These are phyloP conservation scores for Pseudogymnoascus sp. DNA, from an alignment of 2,329 filamentous ascomycete species.

Conservation along the genomic window DNA sequence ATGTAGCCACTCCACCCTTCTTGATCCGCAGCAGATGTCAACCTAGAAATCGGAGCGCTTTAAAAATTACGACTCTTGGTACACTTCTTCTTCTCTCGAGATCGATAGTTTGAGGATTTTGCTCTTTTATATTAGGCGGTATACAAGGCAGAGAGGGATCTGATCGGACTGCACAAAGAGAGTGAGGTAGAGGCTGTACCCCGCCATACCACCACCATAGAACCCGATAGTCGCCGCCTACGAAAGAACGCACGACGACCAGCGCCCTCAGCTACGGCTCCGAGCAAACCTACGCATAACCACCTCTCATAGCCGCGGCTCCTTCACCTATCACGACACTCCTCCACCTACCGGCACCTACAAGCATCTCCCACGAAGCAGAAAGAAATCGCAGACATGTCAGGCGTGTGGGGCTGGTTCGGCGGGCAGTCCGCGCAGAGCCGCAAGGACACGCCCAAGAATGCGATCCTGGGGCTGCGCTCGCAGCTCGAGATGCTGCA, in stretches of 20 bases:
- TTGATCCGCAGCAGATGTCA: no score
- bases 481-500: conserved; percentile 94
- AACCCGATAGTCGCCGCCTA: neutral
- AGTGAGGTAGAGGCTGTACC: neutral
- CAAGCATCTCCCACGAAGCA: neutral
- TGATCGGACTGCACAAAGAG: neutral
- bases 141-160: no score
- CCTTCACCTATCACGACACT: neutral
- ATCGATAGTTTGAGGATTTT: no score
- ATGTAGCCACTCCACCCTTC: neutral
- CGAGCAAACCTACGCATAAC: no score
- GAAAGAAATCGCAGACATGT: conserved; percentile 39
- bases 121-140: no score
- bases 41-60: no score
- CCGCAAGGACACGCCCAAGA: conserved; percentile 91
- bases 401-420: conserved; percentile 79
- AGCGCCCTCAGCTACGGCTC: no score
- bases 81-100: no score
- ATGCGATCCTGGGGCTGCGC: conserved; percentile 83
- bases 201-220: neutral
- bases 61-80: no score
- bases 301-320: no score
- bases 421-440: conserved; percentile 74
- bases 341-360: neutral
- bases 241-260: neutral